A percentile compares a stretch with the other conserved stretches of the same genome.
These are phyloP conservation scores for Malus sieversii DNA, from an alignment of 306 rosid genomes.

Conservation along the genomic window DNA sequence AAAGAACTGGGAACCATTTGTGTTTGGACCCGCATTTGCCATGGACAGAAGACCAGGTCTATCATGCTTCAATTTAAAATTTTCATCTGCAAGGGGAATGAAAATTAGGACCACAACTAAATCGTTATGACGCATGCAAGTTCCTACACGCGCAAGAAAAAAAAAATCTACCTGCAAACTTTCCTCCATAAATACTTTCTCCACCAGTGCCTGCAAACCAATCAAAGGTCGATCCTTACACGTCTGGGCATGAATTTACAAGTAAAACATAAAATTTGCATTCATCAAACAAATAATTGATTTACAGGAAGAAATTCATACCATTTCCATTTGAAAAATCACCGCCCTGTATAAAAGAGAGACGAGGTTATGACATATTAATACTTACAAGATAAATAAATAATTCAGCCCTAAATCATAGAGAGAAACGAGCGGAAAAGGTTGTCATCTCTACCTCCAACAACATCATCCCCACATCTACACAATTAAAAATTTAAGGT, in stretches of 20 bases:
- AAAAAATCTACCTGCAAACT: constrained; percentile 68
- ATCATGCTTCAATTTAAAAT: constrained; percentile 70
- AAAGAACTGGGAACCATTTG: constrained; percentile 97
- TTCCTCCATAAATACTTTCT: constrained; percentile 94
- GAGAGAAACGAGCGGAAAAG: background rate
- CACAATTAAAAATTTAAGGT: background rate
- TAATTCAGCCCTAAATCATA: background rate
- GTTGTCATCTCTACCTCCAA: background rate
- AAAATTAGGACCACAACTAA: constrained; percentile 8
- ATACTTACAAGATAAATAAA: background rate
- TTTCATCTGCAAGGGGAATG: constrained; percentile 65
- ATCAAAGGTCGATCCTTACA: constrained; percentile 32
- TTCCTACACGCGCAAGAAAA: background rate
- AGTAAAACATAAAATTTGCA: constrained; percentile 20
- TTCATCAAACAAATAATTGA: constrained; percentile 15
- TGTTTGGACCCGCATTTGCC: constrained; percentile 95
- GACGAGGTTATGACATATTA: background rate
- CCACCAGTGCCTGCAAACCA: constrained; percentile 90
- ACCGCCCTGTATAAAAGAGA: constrained; percentile 66
- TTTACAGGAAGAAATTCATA: constrained; percentile 33
- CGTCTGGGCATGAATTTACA: constrained; percentile 24
- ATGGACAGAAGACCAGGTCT: constrained; percentile 85
- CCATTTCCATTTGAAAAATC: constrained; percentile 91
- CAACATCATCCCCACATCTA: background rate
- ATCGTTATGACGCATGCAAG: constrained; percentile 5